phyloP scores from a whole-genome alignment of 2,329 filamentous ascomycete species.

The Penicillium janthinellum region DNA sequence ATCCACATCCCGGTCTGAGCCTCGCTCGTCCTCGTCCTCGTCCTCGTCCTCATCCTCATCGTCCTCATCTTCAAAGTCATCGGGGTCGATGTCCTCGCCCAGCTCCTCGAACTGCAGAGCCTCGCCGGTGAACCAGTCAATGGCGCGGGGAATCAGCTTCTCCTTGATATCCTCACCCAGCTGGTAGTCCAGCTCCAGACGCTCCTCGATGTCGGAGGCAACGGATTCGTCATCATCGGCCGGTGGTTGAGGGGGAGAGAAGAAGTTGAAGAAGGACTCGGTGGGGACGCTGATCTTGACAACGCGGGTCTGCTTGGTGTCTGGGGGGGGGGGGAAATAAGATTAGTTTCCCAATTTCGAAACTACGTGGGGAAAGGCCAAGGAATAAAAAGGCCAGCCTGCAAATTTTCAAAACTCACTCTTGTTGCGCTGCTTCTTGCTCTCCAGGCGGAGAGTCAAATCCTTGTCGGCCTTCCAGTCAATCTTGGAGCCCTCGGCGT shows the following conservation, averaged over 20 bases:
- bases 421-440: slow-evolving; percentile 99
- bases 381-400: background rate
- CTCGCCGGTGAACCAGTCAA: slow-evolving; percentile 99
- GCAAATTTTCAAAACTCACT: slow-evolving; percentile 61
- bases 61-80: slow-evolving; percentile 84
- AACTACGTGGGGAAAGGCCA: background rate
- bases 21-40: slow-evolving; percentile 74
- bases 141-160: slow-evolving; percentile 96
- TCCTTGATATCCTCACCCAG: slow-evolving; percentile 99
- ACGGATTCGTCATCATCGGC: slow-evolving; percentile 69
- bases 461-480: slow-evolving; percentile 95
- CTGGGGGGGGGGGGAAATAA: slow-evolving; percentile 51
- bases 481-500: slow-evolving; percentile 97
- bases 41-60: slow-evolving; percentile 90
- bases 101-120: slow-evolving; percentile 95
- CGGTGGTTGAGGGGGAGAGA: slow-evolving; percentile 89
- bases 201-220: slow-evolving; percentile 91
- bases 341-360: background rate
- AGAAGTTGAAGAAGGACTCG: slow-evolving; percentile 99
- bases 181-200: slow-evolving; percentile 93
- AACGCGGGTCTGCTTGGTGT: slow-evolving; percentile 98
- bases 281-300: slow-evolving; percentile 99
- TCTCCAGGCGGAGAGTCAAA: slow-evolving; percentile 90
- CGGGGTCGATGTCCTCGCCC: slow-evolving; percentile 79
- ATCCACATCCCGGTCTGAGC: slow-evolving; percentile 61